Evolutionary conservation across 495 filamentous ascomycete genomes (phyloP).

Genomic region (Lasiosphaeriaceae sp.): DNA sequence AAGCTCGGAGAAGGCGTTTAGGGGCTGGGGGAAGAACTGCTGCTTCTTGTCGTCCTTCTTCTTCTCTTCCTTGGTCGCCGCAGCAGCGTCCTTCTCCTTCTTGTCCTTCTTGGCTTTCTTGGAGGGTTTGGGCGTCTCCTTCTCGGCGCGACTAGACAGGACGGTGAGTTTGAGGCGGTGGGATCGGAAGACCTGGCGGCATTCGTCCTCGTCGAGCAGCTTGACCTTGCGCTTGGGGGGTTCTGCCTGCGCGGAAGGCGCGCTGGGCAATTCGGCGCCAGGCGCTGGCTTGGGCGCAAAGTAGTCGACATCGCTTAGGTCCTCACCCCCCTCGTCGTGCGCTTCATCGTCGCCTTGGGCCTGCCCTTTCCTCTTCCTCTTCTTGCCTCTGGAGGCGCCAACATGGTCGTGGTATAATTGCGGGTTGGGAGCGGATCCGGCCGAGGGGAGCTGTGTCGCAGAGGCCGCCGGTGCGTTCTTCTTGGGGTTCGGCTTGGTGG

Average conservation of each 20-base stretch:
- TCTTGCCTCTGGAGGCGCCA: slow-evolving; percentile 33
- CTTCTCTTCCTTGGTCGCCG: slow-evolving; percentile 17
- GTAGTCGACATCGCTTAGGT: slow-evolving; percentile 42
- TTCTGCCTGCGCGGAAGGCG: slow-evolving; percentile 10
- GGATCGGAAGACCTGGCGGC: slow-evolving; percentile 67
- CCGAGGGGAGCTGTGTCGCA: slow-evolving; percentile 45
- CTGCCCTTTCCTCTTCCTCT: slow-evolving; percentile 46
- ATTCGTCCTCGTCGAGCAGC: slow-evolving; percentile 58
- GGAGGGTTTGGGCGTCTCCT: slow-evolving; percentile 20
- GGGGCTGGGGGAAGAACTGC: slow-evolving; percentile 67
- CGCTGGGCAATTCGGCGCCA: slow-evolving; percentile 14
- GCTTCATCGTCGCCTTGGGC: slow-evolving; percentile 14
- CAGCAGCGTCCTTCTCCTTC: slow-evolving; percentile 43
- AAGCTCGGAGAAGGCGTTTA: slow-evolving; percentile 73
- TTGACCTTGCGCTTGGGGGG: slow-evolving; percentile 26
- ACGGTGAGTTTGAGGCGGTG: slow-evolving; percentile 87
- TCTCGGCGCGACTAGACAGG: slow-evolving; percentile 40
- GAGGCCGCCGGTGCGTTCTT: slow-evolving; percentile 27
- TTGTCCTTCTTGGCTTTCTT: slow-evolving; percentile 46
- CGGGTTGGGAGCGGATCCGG: slow-evolving; percentile 44
- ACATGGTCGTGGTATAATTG: slow-evolving; percentile 48
- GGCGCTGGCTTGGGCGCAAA: slow-evolving; percentile 38
- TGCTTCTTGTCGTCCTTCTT: slow-evolving; percentile 37
- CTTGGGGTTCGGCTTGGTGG: slow-evolving; percentile 44
- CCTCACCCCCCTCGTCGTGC: slow-evolving; percentile 28